phyloP scores from a whole-genome alignment of 2,329 filamentous ascomycete genomes.

The Thermomyces lanuginosus region DNA sequence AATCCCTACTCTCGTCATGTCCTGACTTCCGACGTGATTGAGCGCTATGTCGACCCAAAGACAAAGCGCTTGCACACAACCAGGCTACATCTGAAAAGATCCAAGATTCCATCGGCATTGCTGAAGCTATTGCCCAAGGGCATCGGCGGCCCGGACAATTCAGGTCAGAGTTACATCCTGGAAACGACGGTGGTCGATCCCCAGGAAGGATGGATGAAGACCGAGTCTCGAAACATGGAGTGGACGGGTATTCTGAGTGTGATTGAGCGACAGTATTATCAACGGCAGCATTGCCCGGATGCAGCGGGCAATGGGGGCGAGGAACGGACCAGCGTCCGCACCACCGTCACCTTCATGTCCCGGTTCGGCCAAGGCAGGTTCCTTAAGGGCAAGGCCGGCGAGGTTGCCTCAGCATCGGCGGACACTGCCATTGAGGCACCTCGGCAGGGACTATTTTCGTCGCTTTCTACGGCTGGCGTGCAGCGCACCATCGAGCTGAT shows the following conservation, averaged over 20 bases:
- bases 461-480: constrained; percentile 42
- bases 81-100: constrained; percentile 46
- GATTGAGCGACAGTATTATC: constrained; percentile 43
- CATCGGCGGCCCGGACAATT: constrained; percentile 40
- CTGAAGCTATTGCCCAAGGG: constrained; percentile 45
- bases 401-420: constrained; percentile 17
- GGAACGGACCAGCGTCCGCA: constrained; percentile 41
- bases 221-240: constrained; percentile 47
- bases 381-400: constrained; percentile 25
- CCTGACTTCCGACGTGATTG: constrained; percentile 49
- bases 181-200: constrained; percentile 47
- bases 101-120: constrained; percentile 44
- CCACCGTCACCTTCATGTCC: constrained; percentile 45
- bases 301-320: constrained; percentile 17
- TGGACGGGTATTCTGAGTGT: constrained; percentile 50
- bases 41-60: constrained; percentile 42
- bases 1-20: constrained; percentile 52
- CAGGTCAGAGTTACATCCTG: constrained; percentile 46
- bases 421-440: constrained; percentile 35
- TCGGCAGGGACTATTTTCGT: constrained; percentile 41
- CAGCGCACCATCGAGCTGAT: constrained; percentile 49
- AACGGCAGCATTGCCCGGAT: constrained; percentile 24
- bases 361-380: constrained; percentile 43
- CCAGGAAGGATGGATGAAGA: constrained; percentile 49
- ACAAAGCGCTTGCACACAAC: constrained; percentile 46